Conservation (phyloP, 2,329 filamentous ascomycete species). For the Diaporthe aspalathi region DNA sequence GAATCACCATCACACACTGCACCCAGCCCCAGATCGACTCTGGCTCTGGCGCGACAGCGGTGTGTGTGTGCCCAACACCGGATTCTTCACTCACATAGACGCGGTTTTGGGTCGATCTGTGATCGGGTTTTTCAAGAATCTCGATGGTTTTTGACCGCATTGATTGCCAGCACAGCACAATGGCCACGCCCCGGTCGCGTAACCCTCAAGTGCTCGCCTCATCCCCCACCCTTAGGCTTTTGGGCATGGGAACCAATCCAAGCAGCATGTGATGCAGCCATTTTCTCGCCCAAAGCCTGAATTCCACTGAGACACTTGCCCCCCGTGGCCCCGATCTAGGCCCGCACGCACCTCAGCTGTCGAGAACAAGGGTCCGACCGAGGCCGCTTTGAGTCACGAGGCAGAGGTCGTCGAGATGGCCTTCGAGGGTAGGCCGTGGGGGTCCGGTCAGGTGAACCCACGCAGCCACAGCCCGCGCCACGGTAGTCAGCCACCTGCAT, state of each 20-base stretch:
- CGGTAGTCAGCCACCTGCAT: not conserved
- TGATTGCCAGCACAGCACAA: conserved; percentile 2
- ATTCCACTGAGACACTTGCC: conserved; percentile 14
- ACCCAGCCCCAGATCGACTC: not conserved
- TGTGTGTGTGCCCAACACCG: not conserved
- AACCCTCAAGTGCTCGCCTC: not conserved
- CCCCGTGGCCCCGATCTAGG: not conserved
- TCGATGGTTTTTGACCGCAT: not conserved
- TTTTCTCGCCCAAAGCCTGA: not conserved
- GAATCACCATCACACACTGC: not conserved
- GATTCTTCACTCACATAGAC: conserved; percentile 2
- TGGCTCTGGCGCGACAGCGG: not conserved
- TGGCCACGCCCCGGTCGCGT: not conserved
- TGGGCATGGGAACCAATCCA: not conserved
- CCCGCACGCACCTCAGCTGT: not conserved
- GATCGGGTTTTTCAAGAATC: not conserved
- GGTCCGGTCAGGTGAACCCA: conserved; percentile 31
- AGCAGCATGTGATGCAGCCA: conserved; percentile 35
- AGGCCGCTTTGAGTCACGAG: conserved; percentile 24
- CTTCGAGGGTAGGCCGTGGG: conserved; percentile 28
- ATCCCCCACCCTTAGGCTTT: not conserved
- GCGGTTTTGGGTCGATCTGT: conserved; percentile 2
- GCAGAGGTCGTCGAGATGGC: conserved; percentile 9
- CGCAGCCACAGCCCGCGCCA: conserved; percentile 21
- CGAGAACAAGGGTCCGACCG: not conserved